Evolutionary conservation across 768 basidiomycete species (phyloP), one percentile per base, ranked within the genome.

Genomic region (Pisolithus microcarpus): DNA sequence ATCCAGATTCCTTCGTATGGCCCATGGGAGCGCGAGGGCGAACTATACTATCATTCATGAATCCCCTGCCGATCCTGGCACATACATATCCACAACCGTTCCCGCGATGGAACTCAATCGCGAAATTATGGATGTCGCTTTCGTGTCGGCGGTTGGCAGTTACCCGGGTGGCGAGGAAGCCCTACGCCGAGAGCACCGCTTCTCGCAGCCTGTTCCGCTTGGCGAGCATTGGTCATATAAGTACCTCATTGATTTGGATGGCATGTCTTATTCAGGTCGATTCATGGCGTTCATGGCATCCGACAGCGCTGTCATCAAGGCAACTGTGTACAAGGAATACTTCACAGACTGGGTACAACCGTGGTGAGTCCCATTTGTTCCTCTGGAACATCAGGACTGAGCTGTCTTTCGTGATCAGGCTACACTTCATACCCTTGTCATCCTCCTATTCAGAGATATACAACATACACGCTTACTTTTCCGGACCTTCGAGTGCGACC

Each of bases 341-440:
- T 94, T 84, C 69, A 82, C 79, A 1, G 91, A 87, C 50, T 94
- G 94, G 91, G 81, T 93, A 38, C 84, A 93, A 60, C 93, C 94
- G 21, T 97, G 93, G 86, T 79, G 60, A 30, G 77, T 70, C 37
- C 43, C 2, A 28, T 47, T 5, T 38, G 43, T 26, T 28, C 28
- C 9, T 45, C 15, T 53, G 18, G 10, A 10, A 36, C 37, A n/a
- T 38, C 7, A 43, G 34, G 44, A 34, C 44, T 15, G 43, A 57
- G 49, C 54, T 36, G 3, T 9, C 16, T 26, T 4, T 9, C 43
- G 38, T 42, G 0, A 42, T 11, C 52, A 91, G 91, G 94, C 75
- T 97, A 23, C 95, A 99, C 69, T 99, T 81, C 63, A 94, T 99
- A 57, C 95, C 95, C 0, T 69, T 99, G 31, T 92, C 92, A 0